Conservation (phyloP, 352 stramenopile genomes). For the Globisporangium parvum region DNA sequence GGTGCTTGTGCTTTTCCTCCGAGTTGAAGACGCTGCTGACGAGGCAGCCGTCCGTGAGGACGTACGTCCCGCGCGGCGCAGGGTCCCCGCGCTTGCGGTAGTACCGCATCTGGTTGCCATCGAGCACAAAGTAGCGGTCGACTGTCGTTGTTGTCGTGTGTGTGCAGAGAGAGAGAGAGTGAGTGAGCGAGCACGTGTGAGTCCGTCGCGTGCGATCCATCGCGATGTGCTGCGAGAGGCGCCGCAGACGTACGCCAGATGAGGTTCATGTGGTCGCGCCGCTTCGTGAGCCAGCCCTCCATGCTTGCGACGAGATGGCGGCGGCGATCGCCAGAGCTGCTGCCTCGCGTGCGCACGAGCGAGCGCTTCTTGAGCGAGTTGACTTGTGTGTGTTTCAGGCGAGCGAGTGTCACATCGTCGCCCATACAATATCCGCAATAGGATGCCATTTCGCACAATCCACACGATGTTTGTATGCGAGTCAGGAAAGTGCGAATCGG, state of each 20-base stretch:
- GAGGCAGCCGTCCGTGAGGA: slow-evolving; percentile 76
- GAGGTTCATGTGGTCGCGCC: slow-evolving; percentile 88
- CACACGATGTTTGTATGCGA: too few species aligned
- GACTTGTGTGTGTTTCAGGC: neutral
- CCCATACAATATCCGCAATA: too few species aligned
- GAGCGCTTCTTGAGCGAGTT: neutral
- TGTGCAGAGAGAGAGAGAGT: neutral
- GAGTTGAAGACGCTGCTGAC: slow-evolving; percentile 82
- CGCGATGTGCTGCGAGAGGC: neutral
- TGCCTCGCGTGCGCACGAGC: neutral
- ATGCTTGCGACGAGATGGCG: slow-evolving; percentile 19
- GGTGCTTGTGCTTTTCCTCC: slow-evolving; percentile 86
- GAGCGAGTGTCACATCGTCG: neutral
- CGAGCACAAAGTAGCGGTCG: slow-evolving; percentile 84
- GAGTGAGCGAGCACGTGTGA: too few species aligned
- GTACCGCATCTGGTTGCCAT: slow-evolving; percentile 83
- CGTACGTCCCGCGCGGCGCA: slow-evolving; percentile 74
- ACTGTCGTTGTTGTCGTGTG: slow-evolving; percentile 25
- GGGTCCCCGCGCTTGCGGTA: slow-evolving; percentile 84
- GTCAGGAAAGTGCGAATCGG: too few species aligned
- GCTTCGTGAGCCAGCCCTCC: slow-evolving; percentile 87
- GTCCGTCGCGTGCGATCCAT: neutral
- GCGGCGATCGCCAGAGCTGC: neutral
- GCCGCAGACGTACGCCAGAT: slow-evolving; percentile 85
- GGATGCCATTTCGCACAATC: too few species aligned